Evolutionary conservation across 768 basidiomycete species (phyloP), one percentile per base, ranked within the genome.

Genomic region (Arthromyces matolae): DNA sequence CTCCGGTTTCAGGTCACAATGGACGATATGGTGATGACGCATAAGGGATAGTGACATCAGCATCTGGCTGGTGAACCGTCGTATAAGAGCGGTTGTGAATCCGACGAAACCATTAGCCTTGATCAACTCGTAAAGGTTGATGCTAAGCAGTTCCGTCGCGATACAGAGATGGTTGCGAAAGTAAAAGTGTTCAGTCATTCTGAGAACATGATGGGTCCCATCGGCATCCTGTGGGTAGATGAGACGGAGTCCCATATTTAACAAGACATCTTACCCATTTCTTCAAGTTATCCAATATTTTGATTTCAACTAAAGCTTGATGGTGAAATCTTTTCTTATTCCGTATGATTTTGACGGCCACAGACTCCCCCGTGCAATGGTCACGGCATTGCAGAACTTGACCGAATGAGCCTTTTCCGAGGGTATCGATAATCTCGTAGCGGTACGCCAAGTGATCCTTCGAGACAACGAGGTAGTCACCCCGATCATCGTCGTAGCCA

Each of bases 301-400:
- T 97, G 69, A 98, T 95, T 71, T 98, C 96, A n/a, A 98, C 94
- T 35, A 98, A 66, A 1, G 95, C 96, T 65, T 98, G 96, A 59
- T 95, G 91, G 64, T 98, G 94, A 73, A 98, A 98, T 39, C 96
- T 79, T 68, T 98, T 97, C 77, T 97, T 98, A 74, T 98, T 98
- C 32, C 96, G 84, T 58, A 99, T 98, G 53, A 99, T 98, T 77
- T 99, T 99, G 71, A 99, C 84, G 14, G 96, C 96, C 8, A 98
- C 91, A n/a, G 92, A 93, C 59, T 89, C 81, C 8, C 96, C 96
- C 10, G 93, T 93, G 60, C 82, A 84, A 63, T 98, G 91, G 68
- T 98, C 96, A 33, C 95, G 84, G 66, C 95, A 97, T 62, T 90
- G 86, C 16, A 97, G 67, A 12, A 99, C 96, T 63, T 98, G 96